phyloP scores from a whole-genome alignment of 1,139 yeast species.

The Saccharomycopsis hybrid region DNA sequence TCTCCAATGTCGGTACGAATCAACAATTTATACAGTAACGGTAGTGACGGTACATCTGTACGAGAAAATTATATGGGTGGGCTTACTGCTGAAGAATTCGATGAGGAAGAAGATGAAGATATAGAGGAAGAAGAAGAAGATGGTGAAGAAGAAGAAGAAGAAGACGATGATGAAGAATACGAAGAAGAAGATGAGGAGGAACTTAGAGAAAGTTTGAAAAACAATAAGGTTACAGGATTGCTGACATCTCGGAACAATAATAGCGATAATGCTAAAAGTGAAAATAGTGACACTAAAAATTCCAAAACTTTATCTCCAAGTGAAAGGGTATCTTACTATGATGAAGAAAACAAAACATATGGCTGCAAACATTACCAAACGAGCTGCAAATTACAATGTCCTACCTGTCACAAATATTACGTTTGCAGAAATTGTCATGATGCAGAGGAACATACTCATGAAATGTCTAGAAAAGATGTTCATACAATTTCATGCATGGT shows the following conservation, averaged over 20 bases:
- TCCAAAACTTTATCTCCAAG: not conserved
- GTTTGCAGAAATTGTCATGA: conserved; percentile 88
- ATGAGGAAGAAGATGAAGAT: conserved; percentile 21
- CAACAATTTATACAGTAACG: conserved; percentile 25
- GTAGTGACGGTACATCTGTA: not conserved
- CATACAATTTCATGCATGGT: conserved; percentile 72
- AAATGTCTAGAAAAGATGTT: conserved; percentile 56
- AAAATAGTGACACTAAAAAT: not conserved
- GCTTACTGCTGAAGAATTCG: not conserved
- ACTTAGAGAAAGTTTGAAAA: conserved; percentile 16
- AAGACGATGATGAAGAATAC: conserved; percentile 25
- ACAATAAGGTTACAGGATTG: too few species aligned
- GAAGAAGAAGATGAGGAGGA: conserved; percentile 28
- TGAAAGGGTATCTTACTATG: conserved; percentile 37
- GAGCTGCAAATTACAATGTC: conserved; percentile 79
- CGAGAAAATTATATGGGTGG: not conserved
- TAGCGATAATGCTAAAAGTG: not conserved
- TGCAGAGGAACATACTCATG: conserved; percentile 48
- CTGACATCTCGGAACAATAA: not conserved
- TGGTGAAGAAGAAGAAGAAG: conserved; percentile 21
- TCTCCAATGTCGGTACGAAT: not conserved
- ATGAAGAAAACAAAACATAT: conserved; percentile 37
- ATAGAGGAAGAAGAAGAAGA: conserved; percentile 23
- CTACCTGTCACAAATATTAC: conserved; percentile 67
- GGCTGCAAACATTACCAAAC: conserved; percentile 86